Conservation (phyloP, 2,329 filamentous ascomycete genomes). For the Anthostomella pinea region DNA sequence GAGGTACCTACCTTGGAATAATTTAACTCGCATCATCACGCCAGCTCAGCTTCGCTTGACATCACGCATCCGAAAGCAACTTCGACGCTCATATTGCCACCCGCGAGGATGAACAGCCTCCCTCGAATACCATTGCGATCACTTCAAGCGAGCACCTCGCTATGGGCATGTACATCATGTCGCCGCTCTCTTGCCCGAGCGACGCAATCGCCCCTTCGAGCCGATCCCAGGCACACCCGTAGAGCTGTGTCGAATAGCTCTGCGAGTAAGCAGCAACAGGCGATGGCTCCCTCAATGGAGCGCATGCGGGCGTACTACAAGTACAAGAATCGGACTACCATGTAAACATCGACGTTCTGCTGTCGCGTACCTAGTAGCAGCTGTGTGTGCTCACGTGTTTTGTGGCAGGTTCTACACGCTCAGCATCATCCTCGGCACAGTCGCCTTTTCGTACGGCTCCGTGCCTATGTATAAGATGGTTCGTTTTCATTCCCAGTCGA, state of each 20-base stretch:
- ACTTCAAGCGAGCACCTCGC: conserved; percentile 16
- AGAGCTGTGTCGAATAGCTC: conserved; percentile 25
- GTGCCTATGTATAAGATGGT: conserved; percentile 89
- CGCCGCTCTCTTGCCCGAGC: conserved; percentile 23
- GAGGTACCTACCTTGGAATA: no score
- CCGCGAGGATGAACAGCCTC: conserved; percentile 38
- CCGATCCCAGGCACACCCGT: no score
- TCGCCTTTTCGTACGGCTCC: conserved; percentile 77
- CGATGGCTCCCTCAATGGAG: conserved; percentile 56
- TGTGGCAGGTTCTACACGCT: conserved; percentile 65
- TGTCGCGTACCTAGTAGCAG: background rate
- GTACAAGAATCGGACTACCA: conserved; percentile 64
- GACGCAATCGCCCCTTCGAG: conserved; percentile 14
- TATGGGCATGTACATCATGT: conserved; percentile 32
- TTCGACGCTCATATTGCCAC: conserved; percentile 4
- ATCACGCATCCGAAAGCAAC: no score
- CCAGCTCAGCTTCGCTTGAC: no score
- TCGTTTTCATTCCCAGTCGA: conserved; percentile 16
- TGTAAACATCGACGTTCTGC: no score
- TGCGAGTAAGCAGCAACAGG: conserved; percentile 25
- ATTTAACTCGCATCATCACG: no score
- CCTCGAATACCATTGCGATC: conserved; percentile 36
- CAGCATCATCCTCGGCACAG: conserved; percentile 74
- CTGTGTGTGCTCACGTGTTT: conserved; percentile 18
- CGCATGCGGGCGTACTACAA: conserved; percentile 62